These are phyloP conservation scores for Tolypocladium album DNA, from an alignment of 2,329 filamentous ascomycete species.

Conservation along the genomic window DNA sequence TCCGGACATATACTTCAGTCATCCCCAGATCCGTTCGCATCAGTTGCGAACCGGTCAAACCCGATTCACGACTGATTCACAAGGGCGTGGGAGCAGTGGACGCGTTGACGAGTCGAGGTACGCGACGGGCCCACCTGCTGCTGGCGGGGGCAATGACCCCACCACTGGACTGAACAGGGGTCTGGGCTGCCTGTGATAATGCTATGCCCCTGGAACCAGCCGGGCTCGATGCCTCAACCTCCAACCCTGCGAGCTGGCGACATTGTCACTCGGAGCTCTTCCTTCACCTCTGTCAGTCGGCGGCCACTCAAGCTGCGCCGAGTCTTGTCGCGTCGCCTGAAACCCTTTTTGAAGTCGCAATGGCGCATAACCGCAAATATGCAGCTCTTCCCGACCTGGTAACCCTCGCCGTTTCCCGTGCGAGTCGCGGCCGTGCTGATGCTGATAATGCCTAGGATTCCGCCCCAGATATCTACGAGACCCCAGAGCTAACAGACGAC, in stretches of 20 bases:
- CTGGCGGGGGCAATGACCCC: background rate
- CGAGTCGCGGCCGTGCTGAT: conserved; percentile 2
- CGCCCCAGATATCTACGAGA: conserved; percentile 93
- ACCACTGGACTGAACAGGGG: background rate
- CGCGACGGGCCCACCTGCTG: background rate
- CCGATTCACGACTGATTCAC: no score
- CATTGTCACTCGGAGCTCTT: background rate
- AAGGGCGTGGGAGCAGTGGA: background rate
- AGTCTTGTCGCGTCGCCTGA: background rate
- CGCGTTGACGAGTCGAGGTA: background rate
- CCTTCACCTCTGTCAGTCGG: background rate
- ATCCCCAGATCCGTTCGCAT: no score
- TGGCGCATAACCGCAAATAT: conserved; percentile 75
- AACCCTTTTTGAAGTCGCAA: conserved; percentile 17
- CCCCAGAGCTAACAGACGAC: conserved; percentile 84
- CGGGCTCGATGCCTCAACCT: background rate
- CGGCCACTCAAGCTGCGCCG: background rate
- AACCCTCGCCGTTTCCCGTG: conserved; percentile 15
- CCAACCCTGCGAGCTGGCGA: background rate
- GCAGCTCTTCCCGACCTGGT: conserved; percentile 72
- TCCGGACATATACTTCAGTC: background rate
- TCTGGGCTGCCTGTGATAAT: background rate
- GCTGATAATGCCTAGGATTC: conserved; percentile 52
- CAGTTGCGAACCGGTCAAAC: background rate
- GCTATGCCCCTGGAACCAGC: background rate